phyloP scores from a whole-genome alignment of 169 alveolate species.

The Perkinsus marinus region DNA sequence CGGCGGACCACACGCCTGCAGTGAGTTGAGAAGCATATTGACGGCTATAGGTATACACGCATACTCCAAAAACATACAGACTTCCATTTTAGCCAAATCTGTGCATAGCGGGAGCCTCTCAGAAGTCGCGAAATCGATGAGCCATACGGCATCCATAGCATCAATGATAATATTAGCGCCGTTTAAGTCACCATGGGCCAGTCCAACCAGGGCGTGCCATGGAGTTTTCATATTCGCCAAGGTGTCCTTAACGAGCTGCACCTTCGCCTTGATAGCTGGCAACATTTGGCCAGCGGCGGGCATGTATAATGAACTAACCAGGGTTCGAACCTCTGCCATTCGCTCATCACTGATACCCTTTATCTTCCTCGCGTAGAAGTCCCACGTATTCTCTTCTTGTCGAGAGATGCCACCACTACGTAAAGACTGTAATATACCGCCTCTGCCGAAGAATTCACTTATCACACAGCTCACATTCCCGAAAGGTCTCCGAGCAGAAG shows the following conservation, averaged over 20 bases:
- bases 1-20: neutral
- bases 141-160: conserved; percentile 6
- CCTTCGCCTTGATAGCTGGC: neutral
- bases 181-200: conserved; percentile 3
- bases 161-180: conserved; percentile 1
- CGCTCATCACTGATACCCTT: neutral
- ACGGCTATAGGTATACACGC: neutral
- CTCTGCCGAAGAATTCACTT: neutral
- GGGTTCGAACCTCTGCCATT: neutral
- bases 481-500: neutral
- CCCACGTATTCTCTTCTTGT: neutral
- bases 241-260: neutral
- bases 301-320: neutral
- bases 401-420: neutral
- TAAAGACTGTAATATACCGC: neutral
- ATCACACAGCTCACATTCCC: neutral
- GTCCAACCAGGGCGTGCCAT: neutral
- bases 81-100: conserved; percentile 1
- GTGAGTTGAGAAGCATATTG: neutral
- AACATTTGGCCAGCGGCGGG: neutral
- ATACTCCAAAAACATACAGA: neutral
- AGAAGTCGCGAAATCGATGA: neutral
- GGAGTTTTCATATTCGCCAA: neutral
- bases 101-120: neutral
- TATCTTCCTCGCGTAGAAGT: neutral